A percentile compares a stretch with the other conserved stretches of the same genome.
Conservation (phyloP, 345 rosid species). For the Schrenkiella parvula region DNA sequence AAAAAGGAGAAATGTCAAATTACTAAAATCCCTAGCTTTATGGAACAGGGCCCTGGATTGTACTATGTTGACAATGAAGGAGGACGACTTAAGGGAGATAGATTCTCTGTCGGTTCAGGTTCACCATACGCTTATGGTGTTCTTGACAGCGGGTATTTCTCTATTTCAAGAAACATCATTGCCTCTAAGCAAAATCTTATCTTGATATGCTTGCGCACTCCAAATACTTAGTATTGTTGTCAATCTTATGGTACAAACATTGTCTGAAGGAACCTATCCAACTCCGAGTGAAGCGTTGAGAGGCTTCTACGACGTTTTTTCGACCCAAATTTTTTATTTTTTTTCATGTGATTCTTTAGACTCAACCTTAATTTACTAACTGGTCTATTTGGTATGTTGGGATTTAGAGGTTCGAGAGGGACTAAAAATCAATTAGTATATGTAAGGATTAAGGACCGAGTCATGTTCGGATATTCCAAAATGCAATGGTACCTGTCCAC, state of each 20-base stretch:
- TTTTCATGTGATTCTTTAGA: too few relatives aligned
- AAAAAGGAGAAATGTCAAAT: not conserved
- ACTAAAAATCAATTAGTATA: too few relatives aligned
- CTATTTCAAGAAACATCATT: not conserved
- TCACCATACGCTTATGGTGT: slow-evolving; percentile 98
- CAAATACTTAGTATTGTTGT: not conserved
- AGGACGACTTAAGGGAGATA: slow-evolving; percentile 82
- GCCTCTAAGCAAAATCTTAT: not conserved
- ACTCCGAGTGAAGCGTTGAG: too few relatives aligned
- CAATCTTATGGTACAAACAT: not conserved
- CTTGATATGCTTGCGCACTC: not conserved
- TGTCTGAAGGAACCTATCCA: too few relatives aligned
- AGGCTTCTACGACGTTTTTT: too few relatives aligned
- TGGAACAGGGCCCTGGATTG: slow-evolving; percentile 80
- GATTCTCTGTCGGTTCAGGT: slow-evolving; percentile 97
- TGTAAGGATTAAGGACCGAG: too few relatives aligned
- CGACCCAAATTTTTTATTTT: too few relatives aligned
- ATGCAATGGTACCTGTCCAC: not conserved
- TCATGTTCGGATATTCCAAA: too few relatives aligned
- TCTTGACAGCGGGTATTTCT: slow-evolving; percentile 68
- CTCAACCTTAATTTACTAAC: too few relatives aligned
- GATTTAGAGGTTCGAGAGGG: too few relatives aligned
- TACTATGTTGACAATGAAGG: slow-evolving; percentile 98
- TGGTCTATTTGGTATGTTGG: too few relatives aligned
- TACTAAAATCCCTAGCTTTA: not conserved